Percentiles rank a stretch among this genome's conserved stretches.
These are phyloP conservation scores for Pseudocercospora crystallina DNA, from an alignment of 2,329 filamentous ascomycete species.

Conservation along the genomic window DNA sequence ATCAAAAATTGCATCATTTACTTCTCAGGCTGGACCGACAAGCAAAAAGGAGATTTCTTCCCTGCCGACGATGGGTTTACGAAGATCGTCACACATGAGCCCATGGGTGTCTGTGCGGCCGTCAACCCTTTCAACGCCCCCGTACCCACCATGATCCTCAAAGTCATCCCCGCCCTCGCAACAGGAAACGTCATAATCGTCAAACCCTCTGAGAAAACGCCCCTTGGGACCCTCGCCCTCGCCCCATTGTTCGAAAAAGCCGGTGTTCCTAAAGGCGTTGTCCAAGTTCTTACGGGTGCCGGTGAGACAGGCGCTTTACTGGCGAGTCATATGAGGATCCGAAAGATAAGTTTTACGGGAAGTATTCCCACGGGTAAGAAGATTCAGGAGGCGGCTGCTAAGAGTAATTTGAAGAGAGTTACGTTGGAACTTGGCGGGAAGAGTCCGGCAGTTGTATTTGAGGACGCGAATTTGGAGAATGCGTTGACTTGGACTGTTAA, in stretches of 20 bases:
- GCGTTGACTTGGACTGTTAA: slow-evolving; percentile 37
- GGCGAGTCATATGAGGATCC: slow-evolving; percentile 58
- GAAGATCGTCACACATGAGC: slow-evolving; percentile 17
- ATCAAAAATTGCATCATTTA: slow-evolving; percentile 20
- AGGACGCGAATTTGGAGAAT: slow-evolving; percentile 54
- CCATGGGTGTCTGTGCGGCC: slow-evolving; percentile 17
- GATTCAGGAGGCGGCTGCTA: slow-evolving; percentile 55
- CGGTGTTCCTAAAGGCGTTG: slow-evolving; percentile 61
- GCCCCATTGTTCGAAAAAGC: slow-evolving; percentile 54
- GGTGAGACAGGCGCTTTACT: slow-evolving; percentile 60
- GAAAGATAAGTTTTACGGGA: slow-evolving; percentile 65
- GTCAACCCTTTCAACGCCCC: slow-evolving; percentile 46
- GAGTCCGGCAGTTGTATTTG: slow-evolving; percentile 57
- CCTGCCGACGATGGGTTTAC: slow-evolving; percentile 39
- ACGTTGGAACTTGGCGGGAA: slow-evolving; percentile 64
- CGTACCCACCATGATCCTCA: slow-evolving; percentile 51
- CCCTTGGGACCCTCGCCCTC: slow-evolving; percentile 58
- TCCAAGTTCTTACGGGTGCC: slow-evolving; percentile 60
- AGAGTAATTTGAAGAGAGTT: slow-evolving; percentile 58
- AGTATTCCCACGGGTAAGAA: slow-evolving; percentile 60
- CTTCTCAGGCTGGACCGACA: slow-evolving; percentile 17
- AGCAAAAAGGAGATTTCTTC: slow-evolving; percentile 17
- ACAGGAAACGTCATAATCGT: slow-evolving; percentile 43
- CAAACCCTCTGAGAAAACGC: slow-evolving; percentile 52
- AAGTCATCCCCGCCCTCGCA: slow-evolving; percentile 57